Evolutionary conservation across 1,284 basidiomycete genomes (phyloP), one percentile per base, ranked within the genome.

Genomic region (Xanthoconium separans): DNA sequence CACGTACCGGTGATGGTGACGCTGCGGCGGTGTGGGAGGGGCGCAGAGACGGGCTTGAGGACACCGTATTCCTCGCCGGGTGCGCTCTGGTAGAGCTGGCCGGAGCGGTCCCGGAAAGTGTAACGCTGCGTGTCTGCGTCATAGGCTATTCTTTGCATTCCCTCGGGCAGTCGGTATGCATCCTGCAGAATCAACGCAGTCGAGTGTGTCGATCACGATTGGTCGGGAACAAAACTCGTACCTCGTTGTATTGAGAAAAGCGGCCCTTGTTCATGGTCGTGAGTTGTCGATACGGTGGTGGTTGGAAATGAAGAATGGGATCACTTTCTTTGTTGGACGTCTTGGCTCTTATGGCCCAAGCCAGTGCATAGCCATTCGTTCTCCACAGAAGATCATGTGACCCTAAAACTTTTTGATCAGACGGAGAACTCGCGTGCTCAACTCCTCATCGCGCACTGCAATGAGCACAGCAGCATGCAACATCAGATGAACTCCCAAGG

Each of bases 101-200:
- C 81, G 3, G 75, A 60, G 1, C 58, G 59, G 53, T 85, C 82
- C 18, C 64, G 69, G 56, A 82, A 84, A 4, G 73, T 77, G 55
- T 83, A 84, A 10, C 72, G 66, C 16, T 70, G 62, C 0, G 76
- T 73, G 51, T 84, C 81, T 2, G 79, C 73, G 55, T 84, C 82
- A 53, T 84, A 85, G 6, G 66, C 78, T 10, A 78, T 72, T 6
- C 82, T 73, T 36, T 65, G 66, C 63, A 83, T 71, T 36, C 82
- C 82, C 45, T 77, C 72, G 5, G 82, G 82, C 18, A 84, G 73
- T 40, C 79, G 76, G 47, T 66, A 64, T 10, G 65, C 39, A 49
- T 84, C 82, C 81, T 83, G 42, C 44, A 45, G 44, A 2, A 44
- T 59, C n/a, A n/a, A 24, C 24, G 24, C 6, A 24, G 6, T n/a